These are phyloP conservation scores for Blastobotrys raffinosifermentans DNA, from an alignment of 1,139 yeast species.

Conservation along the genomic window DNA sequence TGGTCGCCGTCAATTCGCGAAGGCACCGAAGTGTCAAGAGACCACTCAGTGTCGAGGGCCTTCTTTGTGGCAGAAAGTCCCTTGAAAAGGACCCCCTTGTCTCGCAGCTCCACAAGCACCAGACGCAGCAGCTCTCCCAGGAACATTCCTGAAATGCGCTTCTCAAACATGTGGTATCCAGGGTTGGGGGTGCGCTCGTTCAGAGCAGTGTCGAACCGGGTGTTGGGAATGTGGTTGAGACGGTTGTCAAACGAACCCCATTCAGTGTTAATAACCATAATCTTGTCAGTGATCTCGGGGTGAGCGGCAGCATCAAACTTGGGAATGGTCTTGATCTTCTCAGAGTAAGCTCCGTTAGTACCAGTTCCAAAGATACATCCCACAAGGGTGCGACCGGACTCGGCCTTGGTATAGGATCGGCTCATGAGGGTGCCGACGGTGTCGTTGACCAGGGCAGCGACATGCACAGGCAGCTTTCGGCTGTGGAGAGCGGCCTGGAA, in stretches of 20 bases:
- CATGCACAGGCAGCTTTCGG: constrained; percentile 56
- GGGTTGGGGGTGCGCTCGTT: constrained; percentile 74
- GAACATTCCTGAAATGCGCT: constrained; percentile 91
- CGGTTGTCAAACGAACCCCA: constrained; percentile 96
- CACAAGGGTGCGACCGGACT: constrained; percentile 64
- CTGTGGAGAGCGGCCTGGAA: constrained; percentile 64
- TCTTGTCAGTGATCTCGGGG: constrained; percentile 43
- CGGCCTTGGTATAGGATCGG: constrained; percentile 67
- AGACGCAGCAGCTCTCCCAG: constrained; percentile 83
- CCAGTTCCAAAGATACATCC: constrained; percentile 97
- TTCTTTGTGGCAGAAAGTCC: constrained; percentile 6
- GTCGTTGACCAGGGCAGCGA: constrained; percentile 88
- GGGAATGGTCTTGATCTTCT: constrained; percentile 60
- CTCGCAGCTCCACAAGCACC: constrained; percentile 59
- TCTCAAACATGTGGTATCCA: constrained; percentile 86
- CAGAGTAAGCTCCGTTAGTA: constrained; percentile 90
- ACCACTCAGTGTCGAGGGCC: constrained; percentile 60
- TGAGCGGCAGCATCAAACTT: constrained; percentile 51
- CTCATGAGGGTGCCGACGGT: constrained; percentile 91
- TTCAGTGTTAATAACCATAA: constrained; percentile 91
- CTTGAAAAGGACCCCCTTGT: constrained; percentile 47
- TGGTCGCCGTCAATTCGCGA: constrained; percentile 81
- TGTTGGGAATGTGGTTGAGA: constrained; percentile 62
- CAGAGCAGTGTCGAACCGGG: constrained; percentile 64
- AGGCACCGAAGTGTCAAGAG: constrained; percentile 72